phyloP scores from a whole-genome alignment of 2,329 filamentous ascomycete species.

The Anthostomella pinea region DNA sequence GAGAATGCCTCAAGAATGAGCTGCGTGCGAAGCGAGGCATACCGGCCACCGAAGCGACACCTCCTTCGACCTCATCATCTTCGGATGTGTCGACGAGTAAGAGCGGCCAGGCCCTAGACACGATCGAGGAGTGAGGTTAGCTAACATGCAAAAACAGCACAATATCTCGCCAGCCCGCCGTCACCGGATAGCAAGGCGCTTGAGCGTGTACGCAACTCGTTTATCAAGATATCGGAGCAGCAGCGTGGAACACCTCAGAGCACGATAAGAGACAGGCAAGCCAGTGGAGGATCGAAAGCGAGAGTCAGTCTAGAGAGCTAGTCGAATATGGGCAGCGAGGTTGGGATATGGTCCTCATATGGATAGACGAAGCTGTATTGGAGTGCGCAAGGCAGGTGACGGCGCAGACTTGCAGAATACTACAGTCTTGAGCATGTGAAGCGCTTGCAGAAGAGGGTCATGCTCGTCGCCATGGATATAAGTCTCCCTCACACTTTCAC shows the following conservation, averaged over 20 bases:
- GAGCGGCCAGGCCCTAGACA: not conserved
- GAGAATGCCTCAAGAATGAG: slow-evolving; percentile 2
- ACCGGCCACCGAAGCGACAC: not conserved
- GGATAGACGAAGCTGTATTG: too few relatives aligned
- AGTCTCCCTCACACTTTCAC: too few relatives aligned
- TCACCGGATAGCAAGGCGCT: slow-evolving; percentile 1
- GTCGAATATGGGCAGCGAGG: too few relatives aligned
- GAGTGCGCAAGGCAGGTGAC: too few relatives aligned
- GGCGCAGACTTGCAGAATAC: too few relatives aligned
- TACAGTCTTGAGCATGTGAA: too few relatives aligned
- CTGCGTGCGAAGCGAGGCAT: not conserved
- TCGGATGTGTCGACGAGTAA: slow-evolving; percentile 4
- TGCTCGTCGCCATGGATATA: too few relatives aligned
- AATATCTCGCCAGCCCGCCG: slow-evolving; percentile 1
- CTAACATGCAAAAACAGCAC: slow-evolving; percentile 2
- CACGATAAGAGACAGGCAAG: not conserved
- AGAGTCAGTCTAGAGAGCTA: too few relatives aligned
- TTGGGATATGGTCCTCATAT: too few relatives aligned
- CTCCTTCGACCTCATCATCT: not conserved
- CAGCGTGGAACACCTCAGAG: slow-evolving; percentile 2
- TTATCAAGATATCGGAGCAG: slow-evolving; percentile 3
- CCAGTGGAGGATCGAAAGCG: not conserved
- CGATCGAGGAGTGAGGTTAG: not conserved
- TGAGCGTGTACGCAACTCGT: slow-evolving; percentile 5
- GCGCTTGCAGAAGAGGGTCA: too few relatives aligned